Evolutionary conservation across 495 filamentous ascomycete genomes (phyloP).

Genomic region (Copromyces sp.): DNA sequence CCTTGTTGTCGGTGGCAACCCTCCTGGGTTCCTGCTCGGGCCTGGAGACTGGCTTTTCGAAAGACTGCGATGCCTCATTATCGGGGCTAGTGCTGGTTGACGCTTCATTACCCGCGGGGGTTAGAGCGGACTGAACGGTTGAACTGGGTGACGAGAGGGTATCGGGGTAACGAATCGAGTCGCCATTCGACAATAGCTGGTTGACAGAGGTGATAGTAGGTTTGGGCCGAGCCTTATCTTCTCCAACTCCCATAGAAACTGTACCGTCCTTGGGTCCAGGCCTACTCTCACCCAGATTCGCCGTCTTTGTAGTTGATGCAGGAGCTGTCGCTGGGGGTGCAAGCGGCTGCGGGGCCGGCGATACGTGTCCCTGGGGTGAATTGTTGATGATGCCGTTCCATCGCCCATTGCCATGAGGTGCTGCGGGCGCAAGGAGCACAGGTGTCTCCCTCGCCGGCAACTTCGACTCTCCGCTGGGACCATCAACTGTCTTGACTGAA

Average conservation of each 20-base stretch:
- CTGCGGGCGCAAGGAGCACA: neutral
- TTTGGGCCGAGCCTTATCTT: neutral
- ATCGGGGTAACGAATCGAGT: conserved; percentile 21
- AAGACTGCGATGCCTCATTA: conserved; percentile 36
- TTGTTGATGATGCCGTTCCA: neutral
- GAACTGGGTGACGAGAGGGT: conserved; percentile 35
- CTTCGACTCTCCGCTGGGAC: neutral
- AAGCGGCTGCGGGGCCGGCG: neutral
- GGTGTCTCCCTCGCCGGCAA: neutral
- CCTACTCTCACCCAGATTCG: neutral
- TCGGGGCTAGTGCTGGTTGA: conserved; percentile 46
- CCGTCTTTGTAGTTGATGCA: neutral
- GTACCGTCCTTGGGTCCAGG: neutral
- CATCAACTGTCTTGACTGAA: neutral
- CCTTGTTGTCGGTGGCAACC: neutral
- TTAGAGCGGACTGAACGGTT: conserved; percentile 30
- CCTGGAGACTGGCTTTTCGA: conserved; percentile 9
- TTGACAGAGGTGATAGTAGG: neutral
- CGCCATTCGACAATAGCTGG: conserved; percentile 5
- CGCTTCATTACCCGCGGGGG: conserved; percentile 29
- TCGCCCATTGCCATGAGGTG: neutral
- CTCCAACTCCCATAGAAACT: conserved; percentile 3
- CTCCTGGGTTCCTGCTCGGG: neutral
- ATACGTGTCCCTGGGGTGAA: neutral
- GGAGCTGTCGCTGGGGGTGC: neutral